Base-by-base conservation (phyloP, 1,284 basidiomycete genomes). In the Cutaneotrichosporon cutaneum region DNA sequence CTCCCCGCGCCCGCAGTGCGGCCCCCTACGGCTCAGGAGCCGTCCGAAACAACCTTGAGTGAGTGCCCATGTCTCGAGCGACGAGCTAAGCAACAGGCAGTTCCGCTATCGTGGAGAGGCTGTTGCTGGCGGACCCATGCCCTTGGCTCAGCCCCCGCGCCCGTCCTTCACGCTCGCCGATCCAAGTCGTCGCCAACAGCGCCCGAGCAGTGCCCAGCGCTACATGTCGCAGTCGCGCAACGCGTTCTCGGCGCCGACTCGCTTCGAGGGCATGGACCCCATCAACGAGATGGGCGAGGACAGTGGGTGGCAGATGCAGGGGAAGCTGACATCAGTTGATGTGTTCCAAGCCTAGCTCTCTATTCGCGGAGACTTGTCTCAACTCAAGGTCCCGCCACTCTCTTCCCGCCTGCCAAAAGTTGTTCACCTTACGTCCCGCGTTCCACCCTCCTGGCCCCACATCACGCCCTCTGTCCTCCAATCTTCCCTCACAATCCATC, bases 141-240 rank as follows among this genome's bases (percentile, higher is more conserved):
- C 33, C 9, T 1, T 53, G 48, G 55, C 10, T 21, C 26, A 18
- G 14, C n/a, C 30, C 42, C 6, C 21, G 9, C 55, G 36, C 24
- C 59, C 59, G 27, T 56, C 58, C 21, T 59, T 55, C 32, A n/a
- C 58, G 3, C 50, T 59, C 39, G 53, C 61, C 13, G 14, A 24
- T 32, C 39, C 54, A 14, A 30, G 16, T 10, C 35, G 32, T 3
- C 47, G 14, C 21, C 27, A 21, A 2, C 51, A 33, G 51, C 30
- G 32, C 26, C 51, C 52, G 13, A 9, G 8, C 9, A 54, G 52
- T 22, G 52, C 22, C 13, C 33, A 36, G 21, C 35, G 35, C 35
- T 35, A 39, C 35, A 14, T 39, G 8, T 32, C 30, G 33, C 33
- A 24, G 22, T 18, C 21, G 14, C 52, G 35, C 21, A 54, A 36